These are phyloP conservation scores for Macrophomina phaseolina DNA, from an alignment of 2,329 filamentous ascomycete genomes.

Conservation along the genomic window DNA sequence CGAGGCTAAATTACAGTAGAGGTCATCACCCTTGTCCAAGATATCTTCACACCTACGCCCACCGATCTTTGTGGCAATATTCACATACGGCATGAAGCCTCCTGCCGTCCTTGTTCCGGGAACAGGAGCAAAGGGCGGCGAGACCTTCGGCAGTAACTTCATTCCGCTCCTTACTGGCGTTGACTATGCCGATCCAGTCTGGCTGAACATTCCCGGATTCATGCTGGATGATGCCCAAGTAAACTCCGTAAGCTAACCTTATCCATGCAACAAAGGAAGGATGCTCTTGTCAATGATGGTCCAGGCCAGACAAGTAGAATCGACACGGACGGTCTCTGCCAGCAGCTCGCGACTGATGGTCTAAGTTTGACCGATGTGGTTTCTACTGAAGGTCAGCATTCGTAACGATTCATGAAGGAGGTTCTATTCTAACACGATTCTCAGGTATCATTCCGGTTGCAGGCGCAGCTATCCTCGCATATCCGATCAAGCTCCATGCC, in stretches of 20 bases:
- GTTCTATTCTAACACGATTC: conserved; percentile 29
- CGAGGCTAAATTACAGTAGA: not conserved
- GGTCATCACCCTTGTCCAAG: conserved; percentile 3
- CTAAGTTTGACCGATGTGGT: conserved; percentile 53
- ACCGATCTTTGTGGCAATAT: conserved; percentile 2
- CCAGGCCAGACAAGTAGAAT: conserved; percentile 50
- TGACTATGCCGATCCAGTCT: conserved; percentile 57
- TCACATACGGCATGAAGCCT: conserved; percentile 53
- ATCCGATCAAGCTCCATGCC: not conserved
- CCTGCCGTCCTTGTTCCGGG: conserved; percentile 62
- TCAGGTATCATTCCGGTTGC: conserved; percentile 54
- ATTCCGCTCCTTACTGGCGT: conserved; percentile 54
- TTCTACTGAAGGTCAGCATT: not conserved
- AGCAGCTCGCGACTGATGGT: conserved; percentile 43
- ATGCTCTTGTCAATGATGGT: conserved; percentile 57
- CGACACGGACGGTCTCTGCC: conserved; percentile 48
- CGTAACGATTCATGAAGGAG: not conserved
- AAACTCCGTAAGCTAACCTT: conserved; percentile 43
- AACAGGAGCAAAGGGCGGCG: conserved; percentile 56
- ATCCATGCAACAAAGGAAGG: conserved; percentile 34
- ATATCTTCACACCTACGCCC: conserved; percentile 2
- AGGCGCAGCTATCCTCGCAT: conserved; percentile 41
- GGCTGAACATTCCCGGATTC: conserved; percentile 60
- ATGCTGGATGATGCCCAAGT: conserved; percentile 56
- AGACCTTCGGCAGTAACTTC: conserved; percentile 55